Conservation (phyloP, 192 early-diverging fungal genomes). For the Coemansia sp. region DNA sequence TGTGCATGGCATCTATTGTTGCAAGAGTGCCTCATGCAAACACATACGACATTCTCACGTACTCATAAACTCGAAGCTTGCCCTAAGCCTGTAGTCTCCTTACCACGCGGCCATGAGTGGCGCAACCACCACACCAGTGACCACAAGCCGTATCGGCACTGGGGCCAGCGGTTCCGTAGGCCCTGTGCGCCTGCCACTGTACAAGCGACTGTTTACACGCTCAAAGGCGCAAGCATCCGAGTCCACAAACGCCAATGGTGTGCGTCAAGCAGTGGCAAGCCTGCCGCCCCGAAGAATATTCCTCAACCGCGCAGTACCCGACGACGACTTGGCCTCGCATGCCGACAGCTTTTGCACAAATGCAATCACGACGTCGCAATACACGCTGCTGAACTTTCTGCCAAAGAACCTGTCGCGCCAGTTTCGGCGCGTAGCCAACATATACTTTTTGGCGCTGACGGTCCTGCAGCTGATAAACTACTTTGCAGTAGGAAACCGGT, state of each 20-base stretch:
- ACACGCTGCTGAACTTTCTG: slow-evolving; percentile 83
- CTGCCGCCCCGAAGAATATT: slow-evolving; percentile 54
- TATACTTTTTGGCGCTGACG: slow-evolving; percentile 90
- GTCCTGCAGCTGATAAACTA: slow-evolving; percentile 79
- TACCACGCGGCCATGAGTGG: not conserved
- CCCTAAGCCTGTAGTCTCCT: not conserved
- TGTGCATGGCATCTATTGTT: not conserved
- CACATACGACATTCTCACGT: not conserved
- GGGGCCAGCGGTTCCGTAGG: not conserved
- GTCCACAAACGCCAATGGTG: slow-evolving; percentile 9
- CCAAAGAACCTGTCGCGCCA: slow-evolving; percentile 97
- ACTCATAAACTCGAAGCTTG: not conserved
- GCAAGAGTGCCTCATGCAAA: not conserved
- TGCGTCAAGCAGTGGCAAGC: slow-evolving; percentile 25
- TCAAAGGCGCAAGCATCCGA: slow-evolving; percentile 7
- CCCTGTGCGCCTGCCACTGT: slow-evolving; percentile 6
- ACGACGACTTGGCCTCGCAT: slow-evolving; percentile 53
- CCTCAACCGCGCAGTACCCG: slow-evolving; percentile 62
- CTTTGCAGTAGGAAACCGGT: slow-evolving; percentile 62
- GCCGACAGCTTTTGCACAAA: slow-evolving; percentile 71
- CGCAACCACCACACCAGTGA: not conserved
- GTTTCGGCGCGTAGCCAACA: slow-evolving; percentile 91
- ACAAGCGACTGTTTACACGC: slow-evolving; percentile 21
- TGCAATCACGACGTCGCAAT: slow-evolving; percentile 87
- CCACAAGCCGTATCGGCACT: not conserved